Conservation (phyloP, 495 filamentous ascomycete species). For the Sordaria brevicollis region DNA sequence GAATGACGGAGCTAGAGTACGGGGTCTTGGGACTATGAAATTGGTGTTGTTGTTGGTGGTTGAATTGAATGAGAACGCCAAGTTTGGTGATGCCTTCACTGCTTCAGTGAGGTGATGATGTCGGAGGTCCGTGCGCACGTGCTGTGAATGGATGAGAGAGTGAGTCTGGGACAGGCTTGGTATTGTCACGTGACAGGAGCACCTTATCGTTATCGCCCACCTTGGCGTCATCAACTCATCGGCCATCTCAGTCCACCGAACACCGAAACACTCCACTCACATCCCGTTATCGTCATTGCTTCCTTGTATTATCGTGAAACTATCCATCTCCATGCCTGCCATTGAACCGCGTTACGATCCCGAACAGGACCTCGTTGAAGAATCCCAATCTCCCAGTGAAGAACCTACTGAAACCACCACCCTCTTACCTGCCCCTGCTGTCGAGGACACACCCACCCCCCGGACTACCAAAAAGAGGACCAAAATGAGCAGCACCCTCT, state of each 20-base stretch:
- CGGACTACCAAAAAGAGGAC: not conserved
- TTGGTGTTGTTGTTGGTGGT: no score
- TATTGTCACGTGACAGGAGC: not conserved
- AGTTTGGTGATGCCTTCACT: no score
- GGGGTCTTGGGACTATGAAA: no score
- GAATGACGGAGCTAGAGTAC: no score
- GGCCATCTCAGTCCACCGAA: not conserved
- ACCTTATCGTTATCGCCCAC: not conserved
- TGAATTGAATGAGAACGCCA: no score
- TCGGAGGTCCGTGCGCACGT: no score
- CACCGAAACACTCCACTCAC: not conserved
- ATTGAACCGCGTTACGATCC: not conserved
- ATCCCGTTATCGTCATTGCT: not conserved
- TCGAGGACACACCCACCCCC: not conserved
- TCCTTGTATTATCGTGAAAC: not conserved
- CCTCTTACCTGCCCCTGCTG: no score
- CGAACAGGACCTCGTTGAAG: no score
- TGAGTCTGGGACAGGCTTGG: not conserved
- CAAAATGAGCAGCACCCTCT: slow-evolving; percentile 21
- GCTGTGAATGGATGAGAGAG: no score
- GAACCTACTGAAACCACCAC: not conserved
- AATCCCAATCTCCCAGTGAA: not conserved
- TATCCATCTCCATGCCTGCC: not conserved
- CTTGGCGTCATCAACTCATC: not conserved
- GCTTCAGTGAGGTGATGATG: no score